Evolutionary conservation across 2,329 filamentous ascomycete genomes (phyloP).

Genomic region (Tolypocladium sp.): DNA sequence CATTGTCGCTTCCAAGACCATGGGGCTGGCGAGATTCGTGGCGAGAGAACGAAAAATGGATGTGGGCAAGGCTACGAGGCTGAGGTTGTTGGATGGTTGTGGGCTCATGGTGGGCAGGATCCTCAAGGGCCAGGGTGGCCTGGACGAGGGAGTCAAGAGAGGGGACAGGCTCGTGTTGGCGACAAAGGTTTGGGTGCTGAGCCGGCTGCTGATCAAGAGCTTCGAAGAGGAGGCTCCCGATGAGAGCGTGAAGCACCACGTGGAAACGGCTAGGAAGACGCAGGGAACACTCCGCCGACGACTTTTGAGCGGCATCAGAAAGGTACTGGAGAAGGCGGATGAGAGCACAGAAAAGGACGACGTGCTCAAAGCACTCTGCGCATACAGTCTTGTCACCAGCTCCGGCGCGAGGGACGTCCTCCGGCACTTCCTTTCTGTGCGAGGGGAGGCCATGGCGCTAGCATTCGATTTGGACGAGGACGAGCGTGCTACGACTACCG

Average conservation of each 20-base stretch:
- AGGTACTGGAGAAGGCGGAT: slow-evolving; percentile 56
- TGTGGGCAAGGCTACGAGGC: slow-evolving; percentile 28
- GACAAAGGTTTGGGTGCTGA: slow-evolving; percentile 67
- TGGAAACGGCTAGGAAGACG: slow-evolving; percentile 57
- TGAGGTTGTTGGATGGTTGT: slow-evolving; percentile 43
- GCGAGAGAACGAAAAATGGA: slow-evolving; percentile 15
- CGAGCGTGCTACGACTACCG: slow-evolving; percentile 25
- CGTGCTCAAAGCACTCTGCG: slow-evolving; percentile 66
- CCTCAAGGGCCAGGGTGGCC: slow-evolving; percentile 29
- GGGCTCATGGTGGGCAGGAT: slow-evolving; percentile 38
- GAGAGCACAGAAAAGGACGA: slow-evolving; percentile 35
- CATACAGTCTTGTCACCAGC: slow-evolving; percentile 73
- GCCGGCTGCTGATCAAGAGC: slow-evolving; percentile 65
- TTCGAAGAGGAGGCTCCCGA: slow-evolving; percentile 43
- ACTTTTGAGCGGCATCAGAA: slow-evolving; percentile 60
- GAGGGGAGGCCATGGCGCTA: slow-evolving; percentile 57
- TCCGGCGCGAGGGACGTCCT: slow-evolving; percentile 73
- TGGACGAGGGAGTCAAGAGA: slow-evolving; percentile 20
- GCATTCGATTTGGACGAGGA: slow-evolving; percentile 46
- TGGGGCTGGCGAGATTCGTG: slow-evolving; percentile 42
- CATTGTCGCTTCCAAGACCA: slow-evolving; percentile 57
- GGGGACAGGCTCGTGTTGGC: slow-evolving; percentile 47
- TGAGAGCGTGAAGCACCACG: slow-evolving; percentile 20
- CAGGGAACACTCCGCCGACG: slow-evolving; percentile 53
- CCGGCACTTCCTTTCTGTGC: slow-evolving; percentile 65